Evolutionary conservation across 1,284 basidiomycete genomes (phyloP).

Genomic region (Pyrrhoderma lamaoense): DNA sequence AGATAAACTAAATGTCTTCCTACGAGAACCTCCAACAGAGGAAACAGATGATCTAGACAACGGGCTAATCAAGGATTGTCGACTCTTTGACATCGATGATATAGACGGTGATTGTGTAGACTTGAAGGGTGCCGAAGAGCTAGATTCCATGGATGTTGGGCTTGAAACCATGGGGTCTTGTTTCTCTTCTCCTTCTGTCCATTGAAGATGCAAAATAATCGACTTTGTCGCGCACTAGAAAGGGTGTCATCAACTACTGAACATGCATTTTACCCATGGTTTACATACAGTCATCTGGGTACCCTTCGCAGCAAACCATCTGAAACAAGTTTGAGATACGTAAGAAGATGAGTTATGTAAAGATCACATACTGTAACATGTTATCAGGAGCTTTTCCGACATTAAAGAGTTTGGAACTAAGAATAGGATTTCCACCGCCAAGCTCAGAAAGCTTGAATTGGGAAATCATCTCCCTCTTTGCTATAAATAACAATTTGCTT

Average conservation of each 20-base stretch:
- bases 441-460: slow-evolving; percentile 84
- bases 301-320: slow-evolving; percentile 87
- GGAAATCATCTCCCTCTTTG: slow-evolving; percentile 78
- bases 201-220: slow-evolving; percentile 80
- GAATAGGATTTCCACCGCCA: slow-evolving; percentile 56
- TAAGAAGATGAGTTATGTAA: background rate
- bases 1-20: slow-evolving; percentile 15
- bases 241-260: background rate
- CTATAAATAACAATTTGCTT: slow-evolving; percentile 26
- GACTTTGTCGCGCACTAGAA: slow-evolving; percentile 83
- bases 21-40: slow-evolving; percentile 5
- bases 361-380: slow-evolving; percentile 62
- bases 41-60: slow-evolving; percentile 20
- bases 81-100: slow-evolving; percentile 22
- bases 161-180: slow-evolving; percentile 22
- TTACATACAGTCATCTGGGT: slow-evolving; percentile 76
- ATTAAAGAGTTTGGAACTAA: slow-evolving; percentile 60
- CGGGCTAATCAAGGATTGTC: slow-evolving; percentile 5
- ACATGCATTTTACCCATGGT: background rate
- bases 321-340: slow-evolving; percentile 23
- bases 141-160: slow-evolving; percentile 14
- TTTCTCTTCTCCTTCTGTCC: slow-evolving; percentile 60
- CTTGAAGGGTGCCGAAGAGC: slow-evolving; percentile 26
- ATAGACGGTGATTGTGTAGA: slow-evolving; percentile 31
- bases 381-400: slow-evolving; percentile 74